phyloP scores from a whole-genome alignment of 257 asterid genomes.

The Solanum chaucha region DNA sequence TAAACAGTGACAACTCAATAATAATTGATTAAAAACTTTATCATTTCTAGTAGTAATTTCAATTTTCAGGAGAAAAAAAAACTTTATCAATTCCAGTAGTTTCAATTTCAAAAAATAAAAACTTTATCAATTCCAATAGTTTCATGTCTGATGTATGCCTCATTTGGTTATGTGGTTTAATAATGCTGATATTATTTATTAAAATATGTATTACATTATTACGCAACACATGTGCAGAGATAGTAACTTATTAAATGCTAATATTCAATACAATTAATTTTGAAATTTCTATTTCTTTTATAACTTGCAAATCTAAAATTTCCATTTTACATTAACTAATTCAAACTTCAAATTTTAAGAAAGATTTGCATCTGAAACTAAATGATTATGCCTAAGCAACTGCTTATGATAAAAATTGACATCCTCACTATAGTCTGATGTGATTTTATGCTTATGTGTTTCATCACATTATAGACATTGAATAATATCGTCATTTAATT shows the following conservation, averaged over 20 bases:
- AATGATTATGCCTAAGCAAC: not conserved
- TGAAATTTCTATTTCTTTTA: not conserved
- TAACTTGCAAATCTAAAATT: not conserved
- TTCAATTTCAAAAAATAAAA: not conserved
- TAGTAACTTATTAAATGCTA: no score
- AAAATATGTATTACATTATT: no score
- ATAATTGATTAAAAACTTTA: not conserved
- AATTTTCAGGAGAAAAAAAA: not conserved
- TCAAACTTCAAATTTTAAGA: not conserved
- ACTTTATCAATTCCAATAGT: not conserved
- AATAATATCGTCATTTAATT: not conserved
- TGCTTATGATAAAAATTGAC: no score
- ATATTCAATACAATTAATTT: not conserved
- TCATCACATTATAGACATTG: not conserved
- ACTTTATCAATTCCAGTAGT: not conserved
- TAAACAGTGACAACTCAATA: not conserved
- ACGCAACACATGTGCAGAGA: no score
- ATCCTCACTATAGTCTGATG: not conserved
- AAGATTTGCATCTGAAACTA: not conserved
- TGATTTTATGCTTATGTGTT: not conserved
- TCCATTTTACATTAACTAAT: not conserved
- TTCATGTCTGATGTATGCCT: constrained; percentile 2
- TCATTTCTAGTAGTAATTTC: not conserved
- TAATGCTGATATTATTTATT: no score
- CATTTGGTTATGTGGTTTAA: not conserved